A percentile compares a stretch with the other conserved stretches of the same genome.
Evolutionary conservation across 129 eudicot genomes (phyloP).

Genomic region (Saposhnikovia divaricata): DNA sequence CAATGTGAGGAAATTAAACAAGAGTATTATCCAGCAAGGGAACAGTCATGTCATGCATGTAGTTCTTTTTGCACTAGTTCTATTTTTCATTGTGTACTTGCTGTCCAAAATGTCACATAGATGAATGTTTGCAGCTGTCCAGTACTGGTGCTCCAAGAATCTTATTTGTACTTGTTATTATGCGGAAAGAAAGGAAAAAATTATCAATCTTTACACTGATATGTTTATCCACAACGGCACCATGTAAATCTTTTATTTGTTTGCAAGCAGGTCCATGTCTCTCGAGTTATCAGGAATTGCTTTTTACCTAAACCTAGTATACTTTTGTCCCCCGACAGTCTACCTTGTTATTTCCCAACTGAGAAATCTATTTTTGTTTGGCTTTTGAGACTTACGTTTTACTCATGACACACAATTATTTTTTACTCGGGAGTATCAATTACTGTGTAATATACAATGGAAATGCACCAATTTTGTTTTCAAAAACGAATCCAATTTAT

Average conservation of each 20-base stretch:
- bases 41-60: constrained; percentile 63
- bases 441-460: too few species aligned
- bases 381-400: not conserved
- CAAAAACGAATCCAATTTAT: too few species aligned
- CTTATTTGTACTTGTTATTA: not conserved
- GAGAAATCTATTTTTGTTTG: not conserved
- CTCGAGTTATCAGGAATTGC: too few species aligned
- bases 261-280: not conserved
- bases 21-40: constrained; percentile 55
- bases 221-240: not conserved
- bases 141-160: not conserved
- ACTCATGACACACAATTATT: not conserved
- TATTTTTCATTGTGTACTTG: constrained; percentile 43
- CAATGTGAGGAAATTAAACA: constrained; percentile 68
- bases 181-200: not conserved
- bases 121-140: constrained; percentile 10
- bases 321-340: too few species aligned
- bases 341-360: not conserved
- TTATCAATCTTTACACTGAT: not conserved
- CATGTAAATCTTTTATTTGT: not conserved
- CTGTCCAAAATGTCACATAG: constrained; percentile 53
- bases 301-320: too few species aligned
- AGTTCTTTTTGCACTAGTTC: constrained; percentile 59
- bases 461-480: too few species aligned
- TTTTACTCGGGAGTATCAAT: too few species aligned